Evolutionary conservation across 176 grass and related monocot species (phyloP).

Genomic region (Urochloa ruziziensis): DNA sequence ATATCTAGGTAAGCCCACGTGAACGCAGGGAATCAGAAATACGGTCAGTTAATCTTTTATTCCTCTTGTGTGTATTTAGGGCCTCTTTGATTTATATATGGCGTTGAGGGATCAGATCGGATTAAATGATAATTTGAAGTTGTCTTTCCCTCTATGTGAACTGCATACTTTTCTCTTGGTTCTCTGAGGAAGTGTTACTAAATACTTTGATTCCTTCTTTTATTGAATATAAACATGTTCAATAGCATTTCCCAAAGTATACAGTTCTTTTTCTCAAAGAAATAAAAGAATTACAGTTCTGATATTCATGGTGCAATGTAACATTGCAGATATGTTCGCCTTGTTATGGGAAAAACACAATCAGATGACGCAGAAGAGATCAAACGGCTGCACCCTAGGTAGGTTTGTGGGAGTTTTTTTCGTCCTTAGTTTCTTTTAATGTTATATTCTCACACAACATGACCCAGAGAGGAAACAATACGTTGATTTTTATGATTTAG

Average conservation of each 20-base stretch:
- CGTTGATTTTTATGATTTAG: not conserved
- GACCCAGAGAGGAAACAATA: not conserved
- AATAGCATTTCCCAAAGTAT: not conserved
- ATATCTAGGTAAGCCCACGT: conserved; percentile 66
- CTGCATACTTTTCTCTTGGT: not conserved
- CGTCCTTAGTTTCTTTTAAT: not conserved
- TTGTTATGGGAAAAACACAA: conserved; percentile 77
- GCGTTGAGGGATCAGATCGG: not conserved
- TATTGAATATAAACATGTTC: not conserved
- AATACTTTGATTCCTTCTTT: not conserved
- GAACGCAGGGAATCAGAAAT: conserved; percentile 96
- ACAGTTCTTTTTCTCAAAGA: too few species aligned
- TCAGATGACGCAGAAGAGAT: conserved; percentile 61
- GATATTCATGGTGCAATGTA: not conserved
- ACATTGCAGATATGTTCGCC: conserved; percentile 68
- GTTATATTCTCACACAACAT: not conserved
- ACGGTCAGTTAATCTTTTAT: conserved; percentile 60
- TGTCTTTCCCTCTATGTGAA: not conserved
- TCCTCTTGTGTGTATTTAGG: conserved; percentile 1
- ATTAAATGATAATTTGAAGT: not conserved
- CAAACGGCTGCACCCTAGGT: conserved; percentile 77
- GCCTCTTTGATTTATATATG: not conserved
- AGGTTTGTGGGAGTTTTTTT: conserved; percentile 17
- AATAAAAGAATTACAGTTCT: not conserved
- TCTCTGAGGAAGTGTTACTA: not conserved